Conservation (phyloP, 2,329 filamentous ascomycete genomes). For the Ustulina deusta region DNA sequence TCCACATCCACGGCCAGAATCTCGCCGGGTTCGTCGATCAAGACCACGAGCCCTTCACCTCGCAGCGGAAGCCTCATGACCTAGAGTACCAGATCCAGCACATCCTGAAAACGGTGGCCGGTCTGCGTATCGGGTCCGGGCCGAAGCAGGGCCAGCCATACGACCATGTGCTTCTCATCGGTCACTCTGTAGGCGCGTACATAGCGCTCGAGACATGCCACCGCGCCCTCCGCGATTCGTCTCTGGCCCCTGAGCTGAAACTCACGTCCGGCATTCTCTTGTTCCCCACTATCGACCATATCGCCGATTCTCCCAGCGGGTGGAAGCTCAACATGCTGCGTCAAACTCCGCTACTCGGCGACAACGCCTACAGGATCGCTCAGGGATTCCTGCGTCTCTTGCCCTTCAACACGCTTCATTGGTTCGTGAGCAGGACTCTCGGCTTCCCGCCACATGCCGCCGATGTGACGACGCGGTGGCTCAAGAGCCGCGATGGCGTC, state of each 20-base stretch:
- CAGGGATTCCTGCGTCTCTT: slow-evolving; percentile 57
- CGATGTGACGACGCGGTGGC: slow-evolving; percentile 63
- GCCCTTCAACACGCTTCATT: slow-evolving; percentile 56
- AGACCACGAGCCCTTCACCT: slow-evolving; percentile 61
- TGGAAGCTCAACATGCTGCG: slow-evolving; percentile 61
- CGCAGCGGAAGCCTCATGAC: slow-evolving; percentile 59
- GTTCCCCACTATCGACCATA: slow-evolving; percentile 80
- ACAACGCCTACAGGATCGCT: slow-evolving; percentile 57
- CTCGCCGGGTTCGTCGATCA: slow-evolving; percentile 69
- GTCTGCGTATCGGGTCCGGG: slow-evolving; percentile 48
- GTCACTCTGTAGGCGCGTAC: slow-evolving; percentile 81
- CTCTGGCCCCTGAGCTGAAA: slow-evolving; percentile 53
- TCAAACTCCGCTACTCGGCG: slow-evolving; percentile 57
- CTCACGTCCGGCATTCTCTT: slow-evolving; percentile 71
- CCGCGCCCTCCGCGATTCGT: slow-evolving; percentile 60
- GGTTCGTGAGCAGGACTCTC: slow-evolving; percentile 58
- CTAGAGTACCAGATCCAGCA: slow-evolving; percentile 66
- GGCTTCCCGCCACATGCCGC: slow-evolving; percentile 64
- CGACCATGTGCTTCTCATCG: slow-evolving; percentile 73
- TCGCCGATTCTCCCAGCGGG: slow-evolving; percentile 72
- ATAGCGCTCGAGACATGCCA: slow-evolving; percentile 76
- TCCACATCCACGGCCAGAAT: slow-evolving; percentile 69
- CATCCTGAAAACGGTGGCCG: slow-evolving; percentile 55
- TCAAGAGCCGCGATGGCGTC: slow-evolving; percentile 68
- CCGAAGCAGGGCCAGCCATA: slow-evolving; percentile 56